Conservation (phyloP, 179 eudicot species). For the Drosera spatulata region DNA sequence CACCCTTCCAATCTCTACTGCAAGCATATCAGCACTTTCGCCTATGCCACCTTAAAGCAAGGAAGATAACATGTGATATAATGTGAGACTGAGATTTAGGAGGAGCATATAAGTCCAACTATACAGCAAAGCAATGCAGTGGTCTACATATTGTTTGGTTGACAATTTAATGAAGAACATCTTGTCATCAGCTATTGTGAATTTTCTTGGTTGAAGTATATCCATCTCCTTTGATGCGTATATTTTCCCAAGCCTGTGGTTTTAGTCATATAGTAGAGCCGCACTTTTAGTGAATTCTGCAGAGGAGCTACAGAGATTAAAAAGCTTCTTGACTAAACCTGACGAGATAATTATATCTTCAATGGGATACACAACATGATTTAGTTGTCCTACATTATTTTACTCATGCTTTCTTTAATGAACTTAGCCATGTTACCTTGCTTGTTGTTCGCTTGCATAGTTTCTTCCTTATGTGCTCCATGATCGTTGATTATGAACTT, state of each 20-base stretch:
- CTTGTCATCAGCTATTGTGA: slow-evolving; percentile 25
- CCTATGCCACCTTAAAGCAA: slow-evolving; percentile 10
- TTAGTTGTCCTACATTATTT: too few species aligned
- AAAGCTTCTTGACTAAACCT: slow-evolving; percentile 28
- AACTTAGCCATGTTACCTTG: too few species aligned
- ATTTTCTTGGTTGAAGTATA: slow-evolving; percentile 35
- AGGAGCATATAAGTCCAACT: slow-evolving; percentile 7
- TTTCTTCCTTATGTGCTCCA: too few species aligned
- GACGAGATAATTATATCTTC: slow-evolving; percentile 33
- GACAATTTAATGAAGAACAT: slow-evolving; percentile 51
- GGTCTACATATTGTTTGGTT: slow-evolving; percentile 21
- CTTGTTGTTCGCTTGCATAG: too few species aligned
- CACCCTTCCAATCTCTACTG: too few species aligned
- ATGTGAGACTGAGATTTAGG: slow-evolving; percentile 35
- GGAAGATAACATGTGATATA: slow-evolving; percentile 4
- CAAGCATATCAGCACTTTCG: too few species aligned
- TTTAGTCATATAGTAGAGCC: slow-evolving; percentile 34
- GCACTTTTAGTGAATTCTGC: slow-evolving; percentile 26
- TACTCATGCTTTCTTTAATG: not conserved
- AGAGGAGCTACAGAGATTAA: slow-evolving; percentile 25
- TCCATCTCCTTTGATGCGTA: slow-evolving; percentile 31
- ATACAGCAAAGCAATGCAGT: slow-evolving; percentile 4
- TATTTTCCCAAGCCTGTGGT: slow-evolving; percentile 26
- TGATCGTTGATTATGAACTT: too few species aligned
- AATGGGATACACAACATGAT: slow-evolving; percentile 33